Percentiles rank a stretch among this genome's conserved stretches.
Evolutionary conservation across 2,329 filamentous ascomycete species (phyloP).

Genomic region (Colletotrichum sp.): DNA sequence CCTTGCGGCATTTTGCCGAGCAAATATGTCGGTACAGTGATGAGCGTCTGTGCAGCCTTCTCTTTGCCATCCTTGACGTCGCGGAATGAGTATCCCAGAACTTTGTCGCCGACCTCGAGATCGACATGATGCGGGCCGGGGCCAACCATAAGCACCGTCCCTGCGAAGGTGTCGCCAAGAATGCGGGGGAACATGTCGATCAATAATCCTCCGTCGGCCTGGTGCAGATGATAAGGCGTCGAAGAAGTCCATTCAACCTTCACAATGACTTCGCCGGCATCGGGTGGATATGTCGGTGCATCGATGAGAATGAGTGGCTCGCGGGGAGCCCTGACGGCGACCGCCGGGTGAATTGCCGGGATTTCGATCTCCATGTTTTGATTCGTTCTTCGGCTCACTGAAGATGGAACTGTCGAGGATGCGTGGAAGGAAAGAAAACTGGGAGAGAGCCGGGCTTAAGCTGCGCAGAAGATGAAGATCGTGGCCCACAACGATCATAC

Average conservation of each 20-base stretch:
- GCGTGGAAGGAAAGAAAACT: not conserved
- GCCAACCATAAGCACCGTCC: slow-evolving; percentile 58
- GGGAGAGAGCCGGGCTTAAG: not conserved
- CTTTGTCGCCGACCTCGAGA: slow-evolving; percentile 57
- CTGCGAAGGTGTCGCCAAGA: slow-evolving; percentile 56
- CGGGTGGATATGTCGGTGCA: slow-evolving; percentile 35
- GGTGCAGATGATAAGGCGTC: slow-evolving; percentile 66
- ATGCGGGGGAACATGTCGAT: slow-evolving; percentile 52
- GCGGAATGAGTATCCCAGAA: slow-evolving; percentile 60
- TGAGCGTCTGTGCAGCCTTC: slow-evolving; percentile 61
- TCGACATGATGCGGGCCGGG: slow-evolving; percentile 29
- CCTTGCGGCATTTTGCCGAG: slow-evolving; percentile 49
- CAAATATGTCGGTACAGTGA: slow-evolving; percentile 55
- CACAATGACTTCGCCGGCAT: slow-evolving; percentile 55
- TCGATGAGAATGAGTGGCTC: slow-evolving; percentile 27
- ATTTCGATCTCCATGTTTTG: slow-evolving; percentile 18
- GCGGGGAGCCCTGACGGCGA: slow-evolving; percentile 26
- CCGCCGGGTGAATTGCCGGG: slow-evolving; percentile 29
- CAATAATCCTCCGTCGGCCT: slow-evolving; percentile 63
- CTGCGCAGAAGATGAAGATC: not conserved
- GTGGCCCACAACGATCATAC: not conserved
- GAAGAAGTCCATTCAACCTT: slow-evolving; percentile 64
- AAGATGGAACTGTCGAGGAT: not conserved
- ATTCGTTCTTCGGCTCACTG: not conserved
- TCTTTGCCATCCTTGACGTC: slow-evolving; percentile 46